These are phyloP conservation scores for Dendrobium officinale DNA, from an alignment of 106 monocot genomes.

Conservation along the genomic window DNA sequence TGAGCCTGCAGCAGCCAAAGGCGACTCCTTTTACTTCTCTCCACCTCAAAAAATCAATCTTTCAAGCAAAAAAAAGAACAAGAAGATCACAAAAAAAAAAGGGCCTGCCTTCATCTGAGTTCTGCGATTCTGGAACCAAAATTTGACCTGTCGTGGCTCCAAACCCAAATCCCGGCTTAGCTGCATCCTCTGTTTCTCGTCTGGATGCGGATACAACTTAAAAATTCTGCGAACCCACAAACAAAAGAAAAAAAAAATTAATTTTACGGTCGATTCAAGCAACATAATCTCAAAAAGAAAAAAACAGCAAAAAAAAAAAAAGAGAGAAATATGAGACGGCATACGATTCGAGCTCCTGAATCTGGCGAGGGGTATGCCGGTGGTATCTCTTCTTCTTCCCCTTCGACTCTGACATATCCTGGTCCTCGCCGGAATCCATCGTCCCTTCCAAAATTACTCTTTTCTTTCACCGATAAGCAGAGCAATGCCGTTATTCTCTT, in stretches of 20 bases:
- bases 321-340: not conserved
- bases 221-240: conserved; percentile 25
- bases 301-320: not conserved
- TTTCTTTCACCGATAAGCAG: conserved; percentile 4
- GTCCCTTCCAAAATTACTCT: conserved; percentile 4
- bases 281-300: not conserved
- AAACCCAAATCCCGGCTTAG: conserved; percentile 49
- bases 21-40: not conserved
- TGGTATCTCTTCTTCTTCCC: conserved; percentile 46
- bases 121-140: conserved; percentile 74
- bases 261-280: not conserved
- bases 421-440: conserved; percentile 52
- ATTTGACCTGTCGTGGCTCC: conserved; percentile 69
- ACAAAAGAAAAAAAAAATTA: not conserved
- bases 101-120: conserved; percentile 53
- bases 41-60: not conserved
- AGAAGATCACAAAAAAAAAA: not conserved
- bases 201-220: conserved; percentile 60
- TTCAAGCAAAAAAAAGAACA: not conserved
- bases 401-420: conserved; percentile 28
- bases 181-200: conserved; percentile 79
- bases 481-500: not conserved
- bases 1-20: conserved; percentile 31
- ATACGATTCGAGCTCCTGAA: conserved; percentile 79
- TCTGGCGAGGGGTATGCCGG: conserved; percentile 61